Base-by-base conservation (phyloP, 345 rosid genomes). In the Moricandia moricandioides region DNA sequence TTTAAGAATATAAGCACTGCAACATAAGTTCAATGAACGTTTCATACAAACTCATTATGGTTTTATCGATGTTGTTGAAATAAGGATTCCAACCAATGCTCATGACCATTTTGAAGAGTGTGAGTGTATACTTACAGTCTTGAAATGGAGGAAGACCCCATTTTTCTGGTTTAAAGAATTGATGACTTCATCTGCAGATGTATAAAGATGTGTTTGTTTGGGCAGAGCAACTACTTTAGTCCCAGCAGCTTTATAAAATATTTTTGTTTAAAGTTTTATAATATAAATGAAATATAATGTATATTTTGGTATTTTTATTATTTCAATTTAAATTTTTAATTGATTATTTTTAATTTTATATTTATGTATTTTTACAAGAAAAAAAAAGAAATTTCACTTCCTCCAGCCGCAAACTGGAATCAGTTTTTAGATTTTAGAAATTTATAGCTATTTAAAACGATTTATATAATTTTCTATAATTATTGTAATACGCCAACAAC, bases 31-130 rank as follows among this genome's bases (percentile, higher is more conserved):
- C 3, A 33, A 43, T 21, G n/a, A n/a, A 39, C 45, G 8, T 40
- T 51, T 11, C 13, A 7, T 26, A 12, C 7, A 0, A 52, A 88
- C 97, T 90, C 69, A 95, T 98, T 24, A 89, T 88, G 17, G 94
- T 89, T 83, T 95, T 95, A 71, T 92, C 92, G 2, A 82, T 68
- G 79, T 92, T 95, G 87, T 90, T 76, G 74, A 95, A 95, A 84
- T 83, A 88, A 13, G 98, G 99, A 51, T 92, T 95, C 98, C 92
- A 90, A 51, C 98, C 98, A 26, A 95, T 88, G 72, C 98, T 95
- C 92, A 89, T 90, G 69, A 84, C 96, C 98, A 88, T 92, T 81
- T 95, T 95, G 76, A 82, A 92, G 47, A 62, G 74, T 67, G 26
- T 1, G 69, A 73, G 72, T 21, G 69, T 72, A 62, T 29, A 0